Evolutionary conservation across 2,329 filamentous ascomycete species (phyloP).

Genomic region (Botryotinia calthae): DNA sequence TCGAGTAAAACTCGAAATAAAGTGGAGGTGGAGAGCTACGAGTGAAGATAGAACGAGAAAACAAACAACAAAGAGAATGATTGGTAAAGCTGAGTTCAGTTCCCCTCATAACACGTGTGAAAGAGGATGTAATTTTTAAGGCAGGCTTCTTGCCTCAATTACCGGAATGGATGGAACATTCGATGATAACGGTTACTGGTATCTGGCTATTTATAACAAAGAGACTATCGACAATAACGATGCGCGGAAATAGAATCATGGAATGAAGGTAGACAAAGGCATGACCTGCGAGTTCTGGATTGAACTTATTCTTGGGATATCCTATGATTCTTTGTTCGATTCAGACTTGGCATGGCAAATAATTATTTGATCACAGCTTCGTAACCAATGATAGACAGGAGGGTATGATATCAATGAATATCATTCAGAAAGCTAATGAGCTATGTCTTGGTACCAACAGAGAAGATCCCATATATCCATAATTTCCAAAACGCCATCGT

Average conservation of each 20-base stretch:
- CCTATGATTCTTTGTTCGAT: background rate
- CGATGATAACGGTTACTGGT: background rate
- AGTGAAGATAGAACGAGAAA: background rate
- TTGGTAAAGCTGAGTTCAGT: slow-evolving; percentile 2
- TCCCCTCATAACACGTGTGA: background rate
- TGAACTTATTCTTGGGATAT: background rate
- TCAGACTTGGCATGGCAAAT: background rate
- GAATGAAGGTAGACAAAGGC: background rate
- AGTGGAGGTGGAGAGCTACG: background rate
- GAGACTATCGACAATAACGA: background rate
- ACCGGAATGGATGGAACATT: slow-evolving; percentile 5
- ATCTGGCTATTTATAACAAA: background rate
- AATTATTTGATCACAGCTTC: background rate
- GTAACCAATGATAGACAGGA: background rate
- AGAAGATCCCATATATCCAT: background rate
- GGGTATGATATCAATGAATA: background rate
- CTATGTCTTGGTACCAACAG: background rate
- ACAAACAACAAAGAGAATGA: background rate
- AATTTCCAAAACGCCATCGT: background rate
- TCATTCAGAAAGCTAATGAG: background rate
- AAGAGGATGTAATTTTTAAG: background rate
- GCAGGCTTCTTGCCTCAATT: background rate
- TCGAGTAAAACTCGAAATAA: background rate
- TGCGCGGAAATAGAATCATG: background rate
- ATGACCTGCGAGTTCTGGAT: background rate